phyloP scores from a whole-genome alignment of 257 asterid species.

The Nicotiana knightiana region DNA sequence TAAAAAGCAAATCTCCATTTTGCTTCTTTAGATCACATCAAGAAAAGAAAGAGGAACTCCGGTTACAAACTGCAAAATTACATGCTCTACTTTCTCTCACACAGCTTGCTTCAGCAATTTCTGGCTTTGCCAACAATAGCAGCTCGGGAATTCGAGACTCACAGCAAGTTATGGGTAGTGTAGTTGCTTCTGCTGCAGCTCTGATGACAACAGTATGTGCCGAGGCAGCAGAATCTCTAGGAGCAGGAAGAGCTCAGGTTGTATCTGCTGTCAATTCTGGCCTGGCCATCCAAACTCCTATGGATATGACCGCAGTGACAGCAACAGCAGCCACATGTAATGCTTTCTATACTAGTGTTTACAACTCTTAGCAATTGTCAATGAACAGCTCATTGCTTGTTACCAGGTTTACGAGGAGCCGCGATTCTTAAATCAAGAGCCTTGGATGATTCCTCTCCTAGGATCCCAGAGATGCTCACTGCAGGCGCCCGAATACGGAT shows the following conservation, averaged over 20 bases:
- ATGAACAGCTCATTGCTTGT: not conserved
- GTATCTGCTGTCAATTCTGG: conserved; percentile 58
- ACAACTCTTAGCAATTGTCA: not conserved
- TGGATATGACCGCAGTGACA: conserved; percentile 52
- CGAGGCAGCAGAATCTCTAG: conserved; percentile 57
- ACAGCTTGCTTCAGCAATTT: conserved; percentile 66
- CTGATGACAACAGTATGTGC: conserved; percentile 54
- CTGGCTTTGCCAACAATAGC: conserved; percentile 40
- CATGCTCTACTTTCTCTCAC: conserved; percentile 66
- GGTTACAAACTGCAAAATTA: conserved; percentile 48
- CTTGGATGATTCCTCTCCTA: conserved; percentile 22
- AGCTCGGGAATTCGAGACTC: conserved; percentile 18
- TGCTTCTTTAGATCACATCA: conserved; percentile 30
- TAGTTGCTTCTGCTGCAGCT: conserved; percentile 55
- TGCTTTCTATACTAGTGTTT: not conserved
- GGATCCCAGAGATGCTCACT: conserved; percentile 35
- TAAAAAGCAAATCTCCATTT: conserved; percentile 25
- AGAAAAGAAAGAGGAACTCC: conserved; percentile 46
- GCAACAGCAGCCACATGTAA: conserved; percentile 71
- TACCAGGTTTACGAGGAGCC: conserved; percentile 56
- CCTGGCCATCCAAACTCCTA: conserved; percentile 50
- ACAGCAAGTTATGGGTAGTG: conserved; percentile 27
- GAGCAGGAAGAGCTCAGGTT: conserved; percentile 47
- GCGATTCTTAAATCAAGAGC: conserved; percentile 53
- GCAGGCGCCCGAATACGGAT: conserved; percentile 42